Conservation (phyloP, 495 filamentous ascomycete species). For the Hapsidospora chrysogenum region DNA sequence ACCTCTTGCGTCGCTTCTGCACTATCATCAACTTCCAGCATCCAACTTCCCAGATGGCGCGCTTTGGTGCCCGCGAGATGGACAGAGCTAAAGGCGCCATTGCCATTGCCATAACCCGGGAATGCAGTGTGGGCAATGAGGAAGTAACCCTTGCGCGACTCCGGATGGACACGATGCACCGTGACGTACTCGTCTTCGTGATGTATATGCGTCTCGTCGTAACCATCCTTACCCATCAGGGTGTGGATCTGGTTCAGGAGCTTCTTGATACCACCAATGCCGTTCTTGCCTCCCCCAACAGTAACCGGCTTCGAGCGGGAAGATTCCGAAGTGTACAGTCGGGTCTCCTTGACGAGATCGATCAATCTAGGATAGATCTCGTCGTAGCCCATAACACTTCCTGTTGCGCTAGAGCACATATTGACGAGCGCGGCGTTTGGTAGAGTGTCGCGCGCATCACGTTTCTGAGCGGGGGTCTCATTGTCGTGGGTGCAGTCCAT, state of each 20-base stretch:
- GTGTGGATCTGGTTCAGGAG: conserved; percentile 84
- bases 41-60: conserved; percentile 76
- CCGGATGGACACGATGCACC: conserved; percentile 85
- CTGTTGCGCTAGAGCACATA: conserved; percentile 88
- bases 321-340: conserved; percentile 59
- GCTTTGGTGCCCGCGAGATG: conserved; percentile 57
- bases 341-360: conserved; percentile 76
- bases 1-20: conserved; percentile 46
- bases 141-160: conserved; percentile 81
- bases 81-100: conserved; percentile 58
- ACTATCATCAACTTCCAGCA: conserved; percentile 60
- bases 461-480: conserved; percentile 87
- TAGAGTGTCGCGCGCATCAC: conserved; percentile 84
- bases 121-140: conserved; percentile 90
- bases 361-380: conserved; percentile 87
- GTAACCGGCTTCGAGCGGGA: conserved; percentile 40
- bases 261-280: conserved; percentile 80
- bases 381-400: conserved; percentile 98
- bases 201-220: conserved; percentile 90
- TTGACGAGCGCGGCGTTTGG: conserved; percentile 89
- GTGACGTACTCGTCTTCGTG: conserved; percentile 94
- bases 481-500: conserved; percentile 99
- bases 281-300: conserved; percentile 47
- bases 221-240: conserved; percentile 83
- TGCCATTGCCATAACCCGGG: conserved; percentile 68